phyloP scores from a whole-genome alignment of 176 grass and related monocot species.

The Raddia guianensis region DNA sequence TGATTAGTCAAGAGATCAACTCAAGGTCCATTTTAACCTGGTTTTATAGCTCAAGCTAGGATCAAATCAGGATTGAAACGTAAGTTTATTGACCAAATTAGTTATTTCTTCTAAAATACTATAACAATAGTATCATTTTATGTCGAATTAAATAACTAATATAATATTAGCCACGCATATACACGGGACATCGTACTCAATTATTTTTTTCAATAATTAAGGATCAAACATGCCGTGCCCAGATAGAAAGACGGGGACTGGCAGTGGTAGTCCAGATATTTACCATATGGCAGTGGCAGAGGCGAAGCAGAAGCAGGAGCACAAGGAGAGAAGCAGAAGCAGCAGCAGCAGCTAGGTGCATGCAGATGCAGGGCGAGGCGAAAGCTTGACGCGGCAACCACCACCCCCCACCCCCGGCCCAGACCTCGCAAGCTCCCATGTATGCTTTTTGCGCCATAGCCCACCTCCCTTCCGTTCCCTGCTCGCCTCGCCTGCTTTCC shows the following conservation, averaged over 20 bases:
- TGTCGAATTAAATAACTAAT: too few relatives aligned
- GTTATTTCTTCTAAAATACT: too few relatives aligned
- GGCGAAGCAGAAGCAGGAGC: not conserved
- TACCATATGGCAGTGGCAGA: not conserved
- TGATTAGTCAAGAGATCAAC: too few relatives aligned
- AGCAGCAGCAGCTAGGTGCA: not conserved
- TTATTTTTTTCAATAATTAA: not conserved
- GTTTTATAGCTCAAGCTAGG: too few relatives aligned
- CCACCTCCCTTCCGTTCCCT: conserved; percentile 31
- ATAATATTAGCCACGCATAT: too few relatives aligned
- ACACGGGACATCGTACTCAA: too few relatives aligned
- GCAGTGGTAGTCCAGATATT: not conserved
- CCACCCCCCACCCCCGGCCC: not conserved
- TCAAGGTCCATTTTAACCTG: too few relatives aligned
- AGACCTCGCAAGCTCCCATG: conserved; percentile 25
- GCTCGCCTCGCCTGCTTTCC: conserved; percentile 37
- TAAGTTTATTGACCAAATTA: too few relatives aligned
- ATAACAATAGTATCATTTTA: too few relatives aligned
- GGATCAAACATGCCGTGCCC: not conserved
- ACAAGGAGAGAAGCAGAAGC: not conserved
- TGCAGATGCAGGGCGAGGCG: conserved; percentile 27
- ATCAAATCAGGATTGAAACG: too few relatives aligned
- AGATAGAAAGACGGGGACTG: conserved; percentile 15
- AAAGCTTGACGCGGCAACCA: conserved; percentile 48
- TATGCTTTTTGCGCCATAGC: conserved; percentile 38